Conservation (phyloP, 1,284 basidiomycete species). For the Peniophora sp. region DNA sequence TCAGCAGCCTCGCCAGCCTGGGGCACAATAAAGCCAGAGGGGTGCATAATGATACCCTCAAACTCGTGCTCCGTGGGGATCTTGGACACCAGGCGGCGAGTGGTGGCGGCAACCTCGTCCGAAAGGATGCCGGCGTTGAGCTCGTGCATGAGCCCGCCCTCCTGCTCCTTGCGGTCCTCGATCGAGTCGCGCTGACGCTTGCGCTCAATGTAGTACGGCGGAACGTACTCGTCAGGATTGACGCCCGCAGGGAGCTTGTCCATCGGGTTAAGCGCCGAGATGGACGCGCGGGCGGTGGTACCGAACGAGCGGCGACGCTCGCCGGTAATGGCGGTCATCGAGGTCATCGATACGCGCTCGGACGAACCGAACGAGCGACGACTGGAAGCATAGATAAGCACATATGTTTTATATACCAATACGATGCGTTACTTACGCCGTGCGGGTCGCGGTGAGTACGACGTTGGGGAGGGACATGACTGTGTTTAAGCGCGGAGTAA, state of each 20-base stretch:
- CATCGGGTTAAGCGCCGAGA: conserved; percentile 1
- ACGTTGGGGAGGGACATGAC: too few species aligned
- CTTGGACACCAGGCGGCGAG: conserved; percentile 21
- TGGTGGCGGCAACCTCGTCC: conserved; percentile 25
- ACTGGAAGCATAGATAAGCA: too few species aligned
- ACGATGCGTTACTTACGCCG: too few species aligned
- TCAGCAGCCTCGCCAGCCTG: conserved; percentile 5
- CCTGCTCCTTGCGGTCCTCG: conserved; percentile 23
- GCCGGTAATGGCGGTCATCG: too few species aligned
- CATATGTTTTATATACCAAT: too few species aligned
- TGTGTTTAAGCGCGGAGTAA: too few species aligned
- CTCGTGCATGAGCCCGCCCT: conserved; percentile 25
- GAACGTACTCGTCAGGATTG: conserved; percentile 21
- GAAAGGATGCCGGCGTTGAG: conserved; percentile 25
- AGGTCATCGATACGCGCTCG: too few species aligned
- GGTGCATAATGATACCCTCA: conserved; percentile 18
- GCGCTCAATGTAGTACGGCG: conserved; percentile 24
- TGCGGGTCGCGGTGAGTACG: too few species aligned
- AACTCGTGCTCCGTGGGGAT: conserved; percentile 18
- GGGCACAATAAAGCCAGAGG: conserved; percentile 25
- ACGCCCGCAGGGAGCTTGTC: conserved; percentile 1
- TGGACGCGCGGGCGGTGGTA: neutral
- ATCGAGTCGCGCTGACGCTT: conserved; percentile 24
- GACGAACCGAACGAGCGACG: too few species aligned
- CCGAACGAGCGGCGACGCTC: neutral